Evolutionary conservation across 1,139 yeast species (phyloP).

Genomic region (Hansenula sp.): DNA sequence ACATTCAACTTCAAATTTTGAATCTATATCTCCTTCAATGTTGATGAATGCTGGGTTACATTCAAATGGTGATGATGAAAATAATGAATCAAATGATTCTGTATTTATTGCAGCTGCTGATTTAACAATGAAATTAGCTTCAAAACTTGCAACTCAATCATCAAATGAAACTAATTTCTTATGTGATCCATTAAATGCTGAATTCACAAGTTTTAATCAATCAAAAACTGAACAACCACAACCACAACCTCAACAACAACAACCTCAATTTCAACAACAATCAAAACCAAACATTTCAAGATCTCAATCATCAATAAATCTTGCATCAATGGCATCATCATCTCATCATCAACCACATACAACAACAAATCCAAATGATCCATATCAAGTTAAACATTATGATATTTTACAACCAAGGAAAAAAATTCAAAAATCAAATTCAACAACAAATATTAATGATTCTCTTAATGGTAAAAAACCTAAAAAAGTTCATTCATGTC

Average conservation of each 20-base stretch:
- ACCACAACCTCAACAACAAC: neutral
- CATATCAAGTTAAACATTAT: conserved; percentile 13
- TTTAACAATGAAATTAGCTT: conserved; percentile 26
- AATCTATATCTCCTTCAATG: conserved; percentile 20
- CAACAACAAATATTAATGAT: conserved; percentile 12
- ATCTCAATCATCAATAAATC: conserved; percentile 21
- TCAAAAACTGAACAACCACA: conserved; percentile 1
- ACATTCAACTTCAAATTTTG: conserved; percentile 3
- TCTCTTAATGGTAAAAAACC: conserved; percentile 40
- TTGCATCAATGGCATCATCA: conserved; percentile 14
- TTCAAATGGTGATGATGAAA: neutral
- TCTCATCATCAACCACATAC: conserved; percentile 7
- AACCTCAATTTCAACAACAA: neutral
- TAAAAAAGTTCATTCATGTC: conserved; percentile 64
- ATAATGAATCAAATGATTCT: conserved; percentile 8
- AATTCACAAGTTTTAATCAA: neutral
- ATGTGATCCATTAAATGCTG: conserved; percentile 6
- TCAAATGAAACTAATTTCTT: neutral
- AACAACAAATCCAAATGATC: conserved; percentile 4
- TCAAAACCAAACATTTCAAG: conserved; percentile 12
- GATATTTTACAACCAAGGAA: conserved; percentile 20
- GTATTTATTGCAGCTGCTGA: conserved; percentile 28
- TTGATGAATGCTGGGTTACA: conserved; percentile 11
- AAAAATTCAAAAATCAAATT: conserved; percentile 12
- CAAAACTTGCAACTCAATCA: conserved; percentile 17